These are phyloP conservation scores for Amauroascus niger DNA, from an alignment of 2,329 filamentous ascomycete species.

Conservation along the genomic window DNA sequence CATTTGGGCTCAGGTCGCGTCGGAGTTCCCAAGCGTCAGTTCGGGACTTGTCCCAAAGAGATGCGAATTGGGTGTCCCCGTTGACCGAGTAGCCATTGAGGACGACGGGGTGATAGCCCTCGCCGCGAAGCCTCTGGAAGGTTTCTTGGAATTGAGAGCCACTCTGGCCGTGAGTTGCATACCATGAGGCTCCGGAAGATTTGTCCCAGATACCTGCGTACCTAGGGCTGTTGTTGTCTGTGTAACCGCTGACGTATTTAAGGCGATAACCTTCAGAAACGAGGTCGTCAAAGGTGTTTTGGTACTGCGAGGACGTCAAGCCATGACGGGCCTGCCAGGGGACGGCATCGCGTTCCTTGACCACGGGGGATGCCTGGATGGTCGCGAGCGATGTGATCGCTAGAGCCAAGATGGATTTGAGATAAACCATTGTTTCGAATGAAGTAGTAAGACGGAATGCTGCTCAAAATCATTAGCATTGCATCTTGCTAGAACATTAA, in stretches of 20 bases:
- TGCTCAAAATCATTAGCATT: not conserved
- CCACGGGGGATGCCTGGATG: constrained; percentile 3
- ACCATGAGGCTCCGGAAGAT: constrained; percentile 2
- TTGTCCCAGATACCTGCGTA: constrained; percentile 13
- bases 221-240: constrained; percentile 2
- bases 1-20: not conserved
- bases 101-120: constrained; percentile 13
- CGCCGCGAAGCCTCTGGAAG: constrained; percentile 3
- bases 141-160: constrained; percentile 6
- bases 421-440: constrained; percentile 5
- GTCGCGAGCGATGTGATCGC: constrained; percentile 7
- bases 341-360: not conserved
- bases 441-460: not conserved
- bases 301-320: not conserved
- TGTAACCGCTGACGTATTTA: constrained; percentile 9
- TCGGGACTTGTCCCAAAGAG: constrained; percentile 13
- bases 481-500: not conserved
- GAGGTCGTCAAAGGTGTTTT: not conserved
- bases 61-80: constrained; percentile 1
- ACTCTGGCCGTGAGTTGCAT: constrained; percentile 5
- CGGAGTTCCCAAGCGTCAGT: constrained; percentile 1
- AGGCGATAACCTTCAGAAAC: constrained; percentile 8
- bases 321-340: constrained; percentile 13
- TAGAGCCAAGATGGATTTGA: constrained; percentile 8
- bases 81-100: constrained; percentile 15